Evolutionary conservation across 148 eudicot genomes (phyloP), one percentile per base, ranked within the genome.

Genomic region (Fagopyrum homotropicum): DNA sequence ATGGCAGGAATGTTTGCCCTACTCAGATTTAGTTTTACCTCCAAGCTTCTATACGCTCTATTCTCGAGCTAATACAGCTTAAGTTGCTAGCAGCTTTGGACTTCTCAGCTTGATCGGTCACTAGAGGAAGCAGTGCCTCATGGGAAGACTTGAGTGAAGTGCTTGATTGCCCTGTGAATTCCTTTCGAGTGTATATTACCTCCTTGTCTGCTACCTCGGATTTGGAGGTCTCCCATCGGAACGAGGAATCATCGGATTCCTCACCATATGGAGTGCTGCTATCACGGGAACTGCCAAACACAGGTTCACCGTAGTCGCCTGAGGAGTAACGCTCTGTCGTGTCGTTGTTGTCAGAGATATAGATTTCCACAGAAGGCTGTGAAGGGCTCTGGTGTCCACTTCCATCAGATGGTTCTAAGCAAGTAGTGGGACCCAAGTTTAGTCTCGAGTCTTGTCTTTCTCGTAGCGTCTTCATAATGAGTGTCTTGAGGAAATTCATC

Each of bases 361-460:
- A 75, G 51, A 79, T 78, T 81, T 83, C 79, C 45, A 82, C 75
- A 78, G 75, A 47, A 30, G 78, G 80, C 72, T 79, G 85, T 74
- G 88, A 84, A n/a, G 91, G 86, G 79, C 89, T 88, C 75, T 84
- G 93, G 76, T 81, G 84, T 7, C 90, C 90, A 54, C 92, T 86
- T 76, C 86, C 92, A 72, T 87, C 92, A 45, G 90, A 84, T 4
- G 91, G 87, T 49, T 85, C 90, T 43, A 72, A 64, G 71, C 78
- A 77, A 30, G 78, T n/a, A 22, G 40, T 70, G 69, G 73, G 30
- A 17, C 29, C 79, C 54, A 12, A 40, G 60, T 52, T 15, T 40
- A 47, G 49, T 12, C 12, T 30, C 4, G 79, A 69, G 5, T 76
- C 79, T 54, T 50, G 70, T 52, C 79, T 68, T 51, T 76, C 79